Percentiles rank a stretch among this genome's conserved stretches.
These are phyloP conservation scores for Huntiella bhutanensis DNA, from an alignment of 2,329 filamentous ascomycete genomes.

Conservation along the genomic window DNA sequence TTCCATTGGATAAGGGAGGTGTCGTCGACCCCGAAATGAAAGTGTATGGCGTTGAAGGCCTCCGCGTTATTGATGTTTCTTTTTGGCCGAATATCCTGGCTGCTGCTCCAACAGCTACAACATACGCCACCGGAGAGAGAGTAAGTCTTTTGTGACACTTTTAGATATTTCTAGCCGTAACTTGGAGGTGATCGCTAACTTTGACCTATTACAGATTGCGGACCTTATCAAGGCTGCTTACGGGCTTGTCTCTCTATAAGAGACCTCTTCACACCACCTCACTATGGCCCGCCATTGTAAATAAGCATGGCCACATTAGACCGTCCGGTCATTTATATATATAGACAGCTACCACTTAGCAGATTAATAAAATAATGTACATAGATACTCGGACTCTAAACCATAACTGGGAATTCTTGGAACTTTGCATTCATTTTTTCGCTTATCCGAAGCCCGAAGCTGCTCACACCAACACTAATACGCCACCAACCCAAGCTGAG, in stretches of 20 bases:
- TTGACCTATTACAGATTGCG: slow-evolving; percentile 8
- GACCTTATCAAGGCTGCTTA: slow-evolving; percentile 5
- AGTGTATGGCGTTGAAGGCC: slow-evolving; percentile 14
- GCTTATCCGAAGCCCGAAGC: too few relatives aligned
- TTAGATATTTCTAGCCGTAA: neutral
- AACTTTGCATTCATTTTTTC: too few relatives aligned
- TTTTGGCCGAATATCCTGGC: slow-evolving; percentile 16
- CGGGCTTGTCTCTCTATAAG: neutral
- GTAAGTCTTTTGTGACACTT: slow-evolving; percentile 12
- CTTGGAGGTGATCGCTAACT: neutral
- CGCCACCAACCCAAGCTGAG: too few relatives aligned
- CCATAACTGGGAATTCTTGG: too few relatives aligned
- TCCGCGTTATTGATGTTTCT: slow-evolving; percentile 22
- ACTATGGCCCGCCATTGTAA: too few relatives aligned
- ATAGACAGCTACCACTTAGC: neutral
- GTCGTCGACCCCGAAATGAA: slow-evolving; percentile 16
- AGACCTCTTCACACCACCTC: neutral
- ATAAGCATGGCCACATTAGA: neutral
- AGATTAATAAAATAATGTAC: too few relatives aligned
- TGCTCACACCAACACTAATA: too few relatives aligned
- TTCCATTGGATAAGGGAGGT: slow-evolving; percentile 20
- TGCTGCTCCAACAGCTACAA: slow-evolving; percentile 16
- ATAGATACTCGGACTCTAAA: too few relatives aligned
- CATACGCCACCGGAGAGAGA: slow-evolving; percentile 19
- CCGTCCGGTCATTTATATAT: neutral